Base-by-base conservation (phyloP, 148 eudicot species). In the Rhododendron mucronatum region DNA sequence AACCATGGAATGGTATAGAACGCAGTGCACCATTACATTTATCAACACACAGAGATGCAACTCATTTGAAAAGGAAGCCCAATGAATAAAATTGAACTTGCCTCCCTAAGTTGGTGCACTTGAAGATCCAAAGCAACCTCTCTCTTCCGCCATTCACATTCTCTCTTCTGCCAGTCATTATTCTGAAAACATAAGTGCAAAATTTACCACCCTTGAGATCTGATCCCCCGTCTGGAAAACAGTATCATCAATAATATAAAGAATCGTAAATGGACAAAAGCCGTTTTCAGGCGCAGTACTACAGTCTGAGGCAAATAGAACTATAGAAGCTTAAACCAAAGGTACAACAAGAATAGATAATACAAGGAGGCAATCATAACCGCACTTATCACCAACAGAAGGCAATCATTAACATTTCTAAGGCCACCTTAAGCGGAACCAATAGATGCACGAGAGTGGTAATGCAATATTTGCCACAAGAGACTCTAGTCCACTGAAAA, bases 121-220 rank as follows among this genome's bases (percentile, higher is more conserved):
- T 91, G 88, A 85, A 84, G 87, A 88, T 74, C 73, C 89, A 93
- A 80, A 44, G 88, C 91, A 80, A 90, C 91, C 90, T 95, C 98
- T 89, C 82, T 92, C 86, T 86, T 92, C 90, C 81, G 91, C 92
- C 92, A 91, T 35, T 85, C 87, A 82, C 57, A 84, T 88, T 89
- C 98, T 90, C 92, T 94, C 83, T 84, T 89, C 51, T 79, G 83
- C 94, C 93, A 95, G 30, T 89, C 93, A 71, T 87, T 83, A 85
- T 90, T 88, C 98, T 96, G 90, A 77, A 91, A 23, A 87, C 57
- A 83, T 28, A 78, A 35, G 20, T 2, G 33, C 45, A 83, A 53
- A 23, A 59, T 59, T 69, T 79, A 87, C 59, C 51, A 82, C 73
- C 67, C 55, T 37, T 57, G 47, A 55, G n/a, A 78, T 11, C n/a